Base-by-base conservation (phyloP, 177 flowering plant genomes). In the Telopea speciosissima region DNA sequence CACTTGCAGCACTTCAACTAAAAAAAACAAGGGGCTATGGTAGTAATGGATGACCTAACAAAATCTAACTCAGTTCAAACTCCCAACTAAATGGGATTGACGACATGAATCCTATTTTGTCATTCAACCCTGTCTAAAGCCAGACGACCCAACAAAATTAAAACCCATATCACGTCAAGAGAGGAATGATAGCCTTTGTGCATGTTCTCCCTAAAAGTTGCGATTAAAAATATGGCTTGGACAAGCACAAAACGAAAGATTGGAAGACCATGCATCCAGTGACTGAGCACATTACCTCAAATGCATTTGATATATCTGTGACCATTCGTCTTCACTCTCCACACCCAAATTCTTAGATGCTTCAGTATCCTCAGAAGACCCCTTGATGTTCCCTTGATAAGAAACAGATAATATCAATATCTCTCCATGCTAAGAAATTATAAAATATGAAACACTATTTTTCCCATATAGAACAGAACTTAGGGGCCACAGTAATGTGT, bases 301-400 rank as follows among this genome's bases (percentile, higher is more conserved):
- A 40, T 88, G 89, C 89, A 90, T 82, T 75, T 84, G 79, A 78
- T 88, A 89, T 74, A 92, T 82, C 56, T 63, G 71, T 45, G 28
- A 58, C 97, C 99, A 94, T 31, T 84, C 89, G 61, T 85, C 83
- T 81, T 90, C 90, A 28, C 9, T 72, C 69, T 79, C 89, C 19
- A 12, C 67, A 63, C 74, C 77, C 19, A 45, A 68, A 70, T 59
- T 66, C 54, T 66, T 72, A n/a, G 78, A 65, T 72, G 72, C 77
- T 70, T 81, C 79, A 62, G 68, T 71, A 66, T 23, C 68, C 72
- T 79, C 81, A 33, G 80, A 59, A 61, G 77, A 65, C 68, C 66
- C 64, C 36, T 40, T 71, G 61, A 78, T 72, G 56, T 75, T 75
- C 70, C 79, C 89, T 87, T 61, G 8, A 69, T 17, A 62, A 68